phyloP scores from a whole-genome alignment of 2,329 filamentous ascomycete genomes.

The Aureobasidium sp. region DNA sequence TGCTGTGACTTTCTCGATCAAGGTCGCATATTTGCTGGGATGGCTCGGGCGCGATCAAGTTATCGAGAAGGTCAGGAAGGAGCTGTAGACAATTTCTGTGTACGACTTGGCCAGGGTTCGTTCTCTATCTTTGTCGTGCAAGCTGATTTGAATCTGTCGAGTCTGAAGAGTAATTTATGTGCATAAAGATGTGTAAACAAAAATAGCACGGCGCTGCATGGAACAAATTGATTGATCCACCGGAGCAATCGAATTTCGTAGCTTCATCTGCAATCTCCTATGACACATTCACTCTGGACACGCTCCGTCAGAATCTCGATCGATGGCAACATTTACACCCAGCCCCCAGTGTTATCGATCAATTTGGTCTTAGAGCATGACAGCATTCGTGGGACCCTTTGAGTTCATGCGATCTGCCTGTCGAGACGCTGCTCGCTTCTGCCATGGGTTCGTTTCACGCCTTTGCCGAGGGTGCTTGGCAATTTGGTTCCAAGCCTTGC shows the following conservation, averaged over 20 bases:
- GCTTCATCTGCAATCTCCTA: background rate
- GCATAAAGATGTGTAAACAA: background rate
- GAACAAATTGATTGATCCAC: background rate
- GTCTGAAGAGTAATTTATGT: background rate
- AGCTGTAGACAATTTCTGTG: background rate
- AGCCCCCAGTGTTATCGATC: background rate
- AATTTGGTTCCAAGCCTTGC: background rate
- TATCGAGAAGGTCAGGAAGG: background rate
- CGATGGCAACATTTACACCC: background rate
- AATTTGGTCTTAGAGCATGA: background rate
- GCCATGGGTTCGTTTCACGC: slow-evolving; percentile 3
- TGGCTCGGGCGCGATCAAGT: background rate
- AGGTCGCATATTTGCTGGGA: slow-evolving; percentile 6
- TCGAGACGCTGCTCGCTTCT: background rate
- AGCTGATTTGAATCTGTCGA: background rate
- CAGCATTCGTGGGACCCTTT: too few relatives aligned
- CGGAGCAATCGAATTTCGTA: background rate
- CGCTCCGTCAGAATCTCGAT: background rate
- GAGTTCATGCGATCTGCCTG: background rate
- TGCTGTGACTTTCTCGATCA: slow-evolving; percentile 2
- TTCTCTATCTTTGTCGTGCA: background rate
- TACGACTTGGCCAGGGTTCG: background rate
- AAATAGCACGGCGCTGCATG: background rate
- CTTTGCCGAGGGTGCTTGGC: background rate
- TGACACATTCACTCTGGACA: background rate